phyloP scores from a whole-genome alignment of 495 filamentous ascomycete species.

The Aspergillus leporis region DNA sequence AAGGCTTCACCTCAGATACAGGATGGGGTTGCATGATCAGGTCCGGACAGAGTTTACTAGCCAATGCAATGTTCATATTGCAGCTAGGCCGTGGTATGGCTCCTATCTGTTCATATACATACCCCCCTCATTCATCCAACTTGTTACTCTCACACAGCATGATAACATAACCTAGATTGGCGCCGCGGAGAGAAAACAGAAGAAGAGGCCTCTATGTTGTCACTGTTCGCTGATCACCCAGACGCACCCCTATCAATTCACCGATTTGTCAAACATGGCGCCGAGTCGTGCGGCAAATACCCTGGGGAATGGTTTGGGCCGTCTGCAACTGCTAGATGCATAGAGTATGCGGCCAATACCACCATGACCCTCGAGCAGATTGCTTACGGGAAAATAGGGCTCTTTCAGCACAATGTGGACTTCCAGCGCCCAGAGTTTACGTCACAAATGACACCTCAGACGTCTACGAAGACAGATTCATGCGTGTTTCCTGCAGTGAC shows the following conservation, averaged over 20 bases:
- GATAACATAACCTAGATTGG: conserved; percentile 66
- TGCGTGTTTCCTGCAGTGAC: conserved; percentile 66
- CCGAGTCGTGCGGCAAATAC: conserved; percentile 85
- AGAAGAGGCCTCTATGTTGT: conserved; percentile 72
- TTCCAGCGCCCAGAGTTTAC: conserved; percentile 72
- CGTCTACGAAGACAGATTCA: conserved; percentile 87
- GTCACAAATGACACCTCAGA: conserved; percentile 86
- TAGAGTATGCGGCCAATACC: conserved; percentile 65
- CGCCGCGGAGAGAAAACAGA: conserved; percentile 56
- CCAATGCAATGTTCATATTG: conserved; percentile 74
- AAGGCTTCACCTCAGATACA: conserved; percentile 88
- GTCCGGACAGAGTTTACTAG: conserved; percentile 89
- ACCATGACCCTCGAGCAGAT: neutral
- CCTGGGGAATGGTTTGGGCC: conserved; percentile 99
- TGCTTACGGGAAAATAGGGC: conserved; percentile 55
- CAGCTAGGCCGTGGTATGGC: conserved; percentile 74
- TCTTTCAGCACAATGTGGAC: conserved; percentile 60
- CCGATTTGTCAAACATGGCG: conserved; percentile 86
- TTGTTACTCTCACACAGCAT: neutral
- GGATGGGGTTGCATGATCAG: conserved; percentile 99
- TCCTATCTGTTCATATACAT: neutral
- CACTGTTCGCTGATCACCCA: conserved; percentile 85
- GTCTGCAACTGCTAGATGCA: conserved; percentile 94
- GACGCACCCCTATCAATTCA: conserved; percentile 93
- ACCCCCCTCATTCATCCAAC: neutral